Conservation (phyloP, 768 basidiomycete genomes). For the Mrakia gelida region DNA sequence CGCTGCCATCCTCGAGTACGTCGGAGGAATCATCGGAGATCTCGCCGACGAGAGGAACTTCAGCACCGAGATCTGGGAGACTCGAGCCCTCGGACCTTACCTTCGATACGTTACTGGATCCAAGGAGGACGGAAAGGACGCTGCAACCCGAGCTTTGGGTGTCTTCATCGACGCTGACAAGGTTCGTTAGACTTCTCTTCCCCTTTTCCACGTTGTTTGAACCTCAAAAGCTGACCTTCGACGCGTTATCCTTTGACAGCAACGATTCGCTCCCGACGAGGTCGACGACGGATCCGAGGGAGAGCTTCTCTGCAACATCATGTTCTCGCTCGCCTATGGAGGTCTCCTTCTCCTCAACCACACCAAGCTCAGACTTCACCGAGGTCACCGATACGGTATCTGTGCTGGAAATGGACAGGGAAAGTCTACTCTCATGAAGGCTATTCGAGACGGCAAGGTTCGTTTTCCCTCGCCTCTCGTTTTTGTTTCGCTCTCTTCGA, state of each 20-base stretch:
- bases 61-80: conserved; percentile 50
- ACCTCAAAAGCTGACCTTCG: conserved; percentile 1
- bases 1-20: conserved; percentile 61
- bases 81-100: conserved; percentile 65
- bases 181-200: conserved; percentile 32
- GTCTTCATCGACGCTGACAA: conserved; percentile 76
- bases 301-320: conserved; percentile 82
- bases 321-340: conserved; percentile 94
- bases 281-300: conserved; percentile 61
- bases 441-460: conserved; percentile 87
- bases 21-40: conserved; percentile 70
- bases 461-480: not conserved
- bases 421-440: conserved; percentile 93
- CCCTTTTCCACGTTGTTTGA: not conserved
- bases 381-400: conserved; percentile 90
- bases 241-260: not conserved
- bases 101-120: conserved; percentile 57
- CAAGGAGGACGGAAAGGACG: conserved; percentile 39
- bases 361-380: conserved; percentile 79
- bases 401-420: conserved; percentile 94
- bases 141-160: conserved; percentile 61
- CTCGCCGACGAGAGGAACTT: conserved; percentile 58
- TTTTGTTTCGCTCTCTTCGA: not conserved
- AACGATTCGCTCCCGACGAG: conserved; percentile 46
- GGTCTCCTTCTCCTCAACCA: conserved; percentile 90